Percentiles rank a stretch among this genome's conserved stretches.
phyloP scores from a whole-genome alignment of 75 land plant species.

The Larix kaempferi region DNA sequence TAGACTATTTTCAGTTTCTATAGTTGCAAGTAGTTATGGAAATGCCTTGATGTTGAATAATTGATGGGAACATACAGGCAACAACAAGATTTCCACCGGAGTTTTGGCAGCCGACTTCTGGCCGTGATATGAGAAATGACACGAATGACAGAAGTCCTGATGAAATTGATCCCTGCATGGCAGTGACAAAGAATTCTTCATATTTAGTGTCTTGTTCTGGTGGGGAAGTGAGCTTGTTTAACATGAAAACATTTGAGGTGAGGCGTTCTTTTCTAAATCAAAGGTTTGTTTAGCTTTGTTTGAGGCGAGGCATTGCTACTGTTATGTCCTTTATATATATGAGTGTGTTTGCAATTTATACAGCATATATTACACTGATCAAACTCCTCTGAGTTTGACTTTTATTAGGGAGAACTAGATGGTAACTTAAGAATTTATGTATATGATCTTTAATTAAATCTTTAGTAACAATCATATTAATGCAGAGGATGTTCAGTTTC shows the following conservation, averaged over 20 bases:
- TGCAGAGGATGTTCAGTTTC: slow-evolving; percentile 78
- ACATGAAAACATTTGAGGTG: slow-evolving; percentile 54
- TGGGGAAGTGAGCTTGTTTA: slow-evolving; percentile 31
- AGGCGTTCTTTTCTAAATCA: not conserved
- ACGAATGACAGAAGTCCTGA: slow-evolving; percentile 47
- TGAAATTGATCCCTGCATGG: slow-evolving; percentile 44
- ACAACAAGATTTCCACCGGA: slow-evolving; percentile 51
- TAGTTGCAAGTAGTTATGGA: not conserved
- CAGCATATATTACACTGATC: too few relatives aligned
- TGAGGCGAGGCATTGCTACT: not conserved
- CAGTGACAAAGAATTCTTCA: slow-evolving; percentile 45
- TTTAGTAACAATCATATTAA: not conserved
- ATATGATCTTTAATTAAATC: too few relatives aligned
- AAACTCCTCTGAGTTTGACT: too few relatives aligned
- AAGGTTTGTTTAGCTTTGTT: not conserved
- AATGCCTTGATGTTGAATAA: not conserved
- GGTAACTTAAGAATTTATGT: too few relatives aligned
- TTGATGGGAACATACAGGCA: slow-evolving; percentile 27
- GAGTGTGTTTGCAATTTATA: too few relatives aligned
- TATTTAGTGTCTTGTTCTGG: slow-evolving; percentile 52
- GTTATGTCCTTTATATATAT: not conserved
- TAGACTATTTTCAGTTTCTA: not conserved
- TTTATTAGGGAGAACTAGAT: too few relatives aligned
- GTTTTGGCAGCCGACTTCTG: slow-evolving; percentile 64
- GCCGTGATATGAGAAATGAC: slow-evolving; percentile 66